Base-by-base conservation (phyloP, 495 filamentous ascomycete species). In the Hypoxylon lienhwacheense region DNA sequence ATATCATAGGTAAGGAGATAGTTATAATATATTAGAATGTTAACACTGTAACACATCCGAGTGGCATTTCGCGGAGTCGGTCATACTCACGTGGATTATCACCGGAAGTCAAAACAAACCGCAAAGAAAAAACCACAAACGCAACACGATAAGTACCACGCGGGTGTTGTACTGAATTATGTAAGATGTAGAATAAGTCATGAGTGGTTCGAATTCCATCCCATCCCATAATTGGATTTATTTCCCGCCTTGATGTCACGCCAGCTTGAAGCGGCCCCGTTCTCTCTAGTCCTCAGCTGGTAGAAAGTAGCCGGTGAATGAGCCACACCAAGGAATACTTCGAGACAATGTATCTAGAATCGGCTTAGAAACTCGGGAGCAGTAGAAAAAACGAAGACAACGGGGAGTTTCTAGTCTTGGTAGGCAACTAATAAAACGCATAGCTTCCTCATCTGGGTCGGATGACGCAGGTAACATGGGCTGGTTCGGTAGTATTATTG, bases 371-470 rank as follows among this genome's bases (percentile, higher is more conserved):
- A 36, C 50, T 41, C 25, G 19, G 29, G 20, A 34, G 17, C 16
- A 39, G n/a, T n/a, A n/a, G n/a, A n/a, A n/a, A n/a, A n/a, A n/a
- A n/a, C n/a, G n/a, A 35, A 31, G n/a, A 49, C 19, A 16, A 50
- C 12, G 28, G 32, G 33, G 35, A 16, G 29, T 36, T 39, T 14
- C 33, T 16, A n/a, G 52, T 36, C 42, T 12, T 52, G 22, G 32
- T 52, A 39, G 58, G 58, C 25, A 61, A 41, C 52, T 35, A 42
- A 52, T 47, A 55, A 43, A 36, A 55, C 12, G 52, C 47, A 42
- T 24, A 44, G 52, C 40, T 61, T 61, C 58, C 58, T 14, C 21
- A 55, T 61, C 52, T 5, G 40, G 58, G 41, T 52, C 47, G 46
- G 58, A 39, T 47, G 35, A 55, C 36, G 46, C 34, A 52, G 51